Evolutionary conservation across 345 rosid genomes (phyloP), one percentile per base, ranked within the genome.

Genomic region (Populus davidiana): DNA sequence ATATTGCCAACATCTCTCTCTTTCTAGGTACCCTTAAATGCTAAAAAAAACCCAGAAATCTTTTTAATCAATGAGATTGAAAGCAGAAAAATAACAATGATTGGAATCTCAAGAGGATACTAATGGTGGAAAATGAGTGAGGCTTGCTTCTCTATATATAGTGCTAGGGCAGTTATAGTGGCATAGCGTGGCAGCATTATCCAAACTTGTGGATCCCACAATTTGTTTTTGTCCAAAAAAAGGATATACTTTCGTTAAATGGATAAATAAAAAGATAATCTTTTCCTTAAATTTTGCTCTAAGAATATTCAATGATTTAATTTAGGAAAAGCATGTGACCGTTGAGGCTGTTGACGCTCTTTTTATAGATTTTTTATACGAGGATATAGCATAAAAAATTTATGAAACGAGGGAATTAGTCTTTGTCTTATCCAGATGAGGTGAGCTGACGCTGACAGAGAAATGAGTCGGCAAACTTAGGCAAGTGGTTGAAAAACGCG

Each of bases 1-100:
- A 95, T 67, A 95, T 89, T 21, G 99, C 99, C 96, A 96, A 87
- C 98, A 93, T 95, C 75, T 80, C 85, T 62, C 73, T 35, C 49
- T 52, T 10, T 5, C n/a, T 36, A 36, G 41, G 70, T 35, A 18
- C 2, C 43, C 70, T 67, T 36, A 5, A 59, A 59, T n/a, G 8
- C 61, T 54, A 14, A 36, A 72, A 62, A 56, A 73, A 43, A 67
- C 13, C 0, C 3, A 17, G 64, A 33, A 21, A 39, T 8, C 49
- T 64, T 49, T 6, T 43, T 43, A 5, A 20, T 6, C n/a, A 1
- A 8, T n/a, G 38, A 23, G 44, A 73, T 2, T 35, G 50, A 0
- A 29, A 20, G 18, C 20, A 11, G 23, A 17, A 63, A 31, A 75
- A 11, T 3, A n/a, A 68, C 39, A 16, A 20, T 7, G 61, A 52